phyloP scores from a whole-genome alignment of 495 filamentous ascomycete genomes.

The Aspergillus ostianus region DNA sequence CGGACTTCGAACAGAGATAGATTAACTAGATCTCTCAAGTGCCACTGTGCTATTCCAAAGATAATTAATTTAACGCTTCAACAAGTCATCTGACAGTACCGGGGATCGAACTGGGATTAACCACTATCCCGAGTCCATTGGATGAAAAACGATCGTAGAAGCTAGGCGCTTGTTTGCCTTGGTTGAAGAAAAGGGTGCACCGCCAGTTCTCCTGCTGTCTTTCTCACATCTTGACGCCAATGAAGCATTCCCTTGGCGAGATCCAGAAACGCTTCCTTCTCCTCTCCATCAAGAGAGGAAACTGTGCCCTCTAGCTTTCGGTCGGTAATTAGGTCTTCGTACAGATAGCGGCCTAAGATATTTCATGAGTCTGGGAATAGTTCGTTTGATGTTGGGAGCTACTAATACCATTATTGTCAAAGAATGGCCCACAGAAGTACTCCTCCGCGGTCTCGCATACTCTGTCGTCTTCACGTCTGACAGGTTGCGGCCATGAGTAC shows the following conservation, averaged over 20 bases:
- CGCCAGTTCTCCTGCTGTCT: conserved; percentile 37
- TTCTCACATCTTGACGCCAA: conserved; percentile 35
- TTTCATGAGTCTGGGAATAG: conserved; percentile 29
- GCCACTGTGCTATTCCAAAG: too few relatives aligned
- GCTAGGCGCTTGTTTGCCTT: conserved; percentile 30
- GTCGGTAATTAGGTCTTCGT: conserved; percentile 34
- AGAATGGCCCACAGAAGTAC: conserved; percentile 41
- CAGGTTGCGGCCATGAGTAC: conserved; percentile 33
- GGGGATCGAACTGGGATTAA: conserved; percentile 17
- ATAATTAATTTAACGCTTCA: conserved; percentile 11
- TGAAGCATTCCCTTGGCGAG: conserved; percentile 42
- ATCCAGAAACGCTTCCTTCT: conserved; percentile 43
- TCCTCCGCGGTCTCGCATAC: conserved; percentile 35
- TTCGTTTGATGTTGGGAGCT: conserved; percentile 22
- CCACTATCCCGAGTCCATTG: conserved; percentile 18
- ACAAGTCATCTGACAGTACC: conserved; percentile 12
- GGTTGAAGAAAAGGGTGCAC: conserved; percentile 37
- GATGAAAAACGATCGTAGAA: conserved; percentile 25
- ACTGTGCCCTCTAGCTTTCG: conserved; percentile 31
- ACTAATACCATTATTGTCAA: conserved; percentile 36
- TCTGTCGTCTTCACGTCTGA: conserved; percentile 34
- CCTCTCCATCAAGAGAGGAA: conserved; percentile 35
- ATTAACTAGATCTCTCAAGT: too few relatives aligned
- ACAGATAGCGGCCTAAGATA: conserved; percentile 35
- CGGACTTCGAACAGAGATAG: too few relatives aligned